These are phyloP conservation scores for Termitomyces sp. DNA, from an alignment of 768 basidiomycete genomes.

Conservation along the genomic window DNA sequence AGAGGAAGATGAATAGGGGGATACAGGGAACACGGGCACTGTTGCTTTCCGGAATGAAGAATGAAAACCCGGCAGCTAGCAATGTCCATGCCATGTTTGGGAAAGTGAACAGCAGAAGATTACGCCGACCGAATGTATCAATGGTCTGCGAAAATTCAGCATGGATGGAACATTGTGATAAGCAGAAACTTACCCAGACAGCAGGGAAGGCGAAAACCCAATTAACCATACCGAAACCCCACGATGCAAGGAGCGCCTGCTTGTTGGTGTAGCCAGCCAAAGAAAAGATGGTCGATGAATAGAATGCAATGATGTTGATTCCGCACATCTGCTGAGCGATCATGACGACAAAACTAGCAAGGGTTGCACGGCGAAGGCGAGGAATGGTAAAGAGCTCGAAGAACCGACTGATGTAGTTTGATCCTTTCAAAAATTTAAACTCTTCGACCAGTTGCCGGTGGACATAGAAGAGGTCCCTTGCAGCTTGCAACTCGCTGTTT, in stretches of 20 bases:
- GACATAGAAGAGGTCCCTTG: slow-evolving; percentile 74
- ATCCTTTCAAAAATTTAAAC: slow-evolving; percentile 46
- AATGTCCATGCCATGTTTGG: slow-evolving; percentile 76
- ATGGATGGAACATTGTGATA: slow-evolving; percentile 15
- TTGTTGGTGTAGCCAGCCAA: slow-evolving; percentile 48
- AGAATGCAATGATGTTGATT: slow-evolving; percentile 77
- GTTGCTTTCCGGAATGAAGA: slow-evolving; percentile 37
- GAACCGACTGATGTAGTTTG: slow-evolving; percentile 43
- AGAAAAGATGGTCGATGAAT: slow-evolving; percentile 72
- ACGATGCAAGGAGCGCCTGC: slow-evolving; percentile 57
- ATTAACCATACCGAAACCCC: slow-evolving; percentile 65
- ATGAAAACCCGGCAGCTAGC: slow-evolving; percentile 71
- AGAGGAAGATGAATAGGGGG: slow-evolving; percentile 38
- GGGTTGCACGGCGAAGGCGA: slow-evolving; percentile 47
- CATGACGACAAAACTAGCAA: slow-evolving; percentile 49
- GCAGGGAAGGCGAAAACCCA: slow-evolving; percentile 65
- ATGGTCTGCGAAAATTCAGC: slow-evolving; percentile 35
- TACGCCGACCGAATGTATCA: slow-evolving; percentile 75
- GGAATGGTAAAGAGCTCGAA: slow-evolving; percentile 72
- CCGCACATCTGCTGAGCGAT: slow-evolving; percentile 84
- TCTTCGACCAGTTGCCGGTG: slow-evolving; percentile 68
- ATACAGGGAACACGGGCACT: slow-evolving; percentile 37
- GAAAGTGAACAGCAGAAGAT: slow-evolving; percentile 71
- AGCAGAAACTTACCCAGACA: slow-evolving; percentile 37
- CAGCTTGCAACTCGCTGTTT: slow-evolving; percentile 67